These are phyloP conservation scores for Leccinum longicurvipes DNA, from an alignment of 768 basidiomycete species.

Conservation along the genomic window DNA sequence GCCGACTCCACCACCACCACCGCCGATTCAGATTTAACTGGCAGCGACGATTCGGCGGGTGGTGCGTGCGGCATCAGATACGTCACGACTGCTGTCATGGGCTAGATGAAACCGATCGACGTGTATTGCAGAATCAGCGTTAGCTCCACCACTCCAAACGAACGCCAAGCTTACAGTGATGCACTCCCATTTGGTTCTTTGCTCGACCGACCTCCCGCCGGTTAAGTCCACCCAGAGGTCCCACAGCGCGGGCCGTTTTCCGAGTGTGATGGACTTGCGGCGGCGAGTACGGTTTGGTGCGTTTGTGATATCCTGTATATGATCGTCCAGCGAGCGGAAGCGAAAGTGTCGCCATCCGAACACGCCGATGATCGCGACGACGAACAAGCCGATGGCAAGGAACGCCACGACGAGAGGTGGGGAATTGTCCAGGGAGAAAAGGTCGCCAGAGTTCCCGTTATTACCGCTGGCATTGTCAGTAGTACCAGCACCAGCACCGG, in stretches of 20 bases:
- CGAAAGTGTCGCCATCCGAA: conserved; percentile 45
- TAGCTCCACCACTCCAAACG: background rate
- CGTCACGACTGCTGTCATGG: conserved; percentile 22
- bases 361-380: conserved; percentile 44
- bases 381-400: conserved; percentile 55
- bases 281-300: background rate
- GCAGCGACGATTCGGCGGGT: background rate
- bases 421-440: conserved; percentile 36
- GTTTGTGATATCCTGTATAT: conserved; percentile 1
- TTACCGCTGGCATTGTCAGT: background rate
- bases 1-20: background rate
- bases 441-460: background rate
- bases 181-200: conserved; percentile 34
- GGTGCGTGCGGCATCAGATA: background rate
- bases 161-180: conserved; percentile 35
- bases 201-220: background rate
- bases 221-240: conserved; percentile 35
- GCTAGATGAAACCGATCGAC: conserved; percentile 8
- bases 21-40: background rate
- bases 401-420: conserved; percentile 59
- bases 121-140: background rate
- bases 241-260: conserved; percentile 43
- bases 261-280: conserved; percentile 1
- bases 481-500: background rate
- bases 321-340: conserved; percentile 7